Conservation (phyloP, 2,329 filamentous ascomycete genomes). For the Torrubiella hemipterigena region DNA sequence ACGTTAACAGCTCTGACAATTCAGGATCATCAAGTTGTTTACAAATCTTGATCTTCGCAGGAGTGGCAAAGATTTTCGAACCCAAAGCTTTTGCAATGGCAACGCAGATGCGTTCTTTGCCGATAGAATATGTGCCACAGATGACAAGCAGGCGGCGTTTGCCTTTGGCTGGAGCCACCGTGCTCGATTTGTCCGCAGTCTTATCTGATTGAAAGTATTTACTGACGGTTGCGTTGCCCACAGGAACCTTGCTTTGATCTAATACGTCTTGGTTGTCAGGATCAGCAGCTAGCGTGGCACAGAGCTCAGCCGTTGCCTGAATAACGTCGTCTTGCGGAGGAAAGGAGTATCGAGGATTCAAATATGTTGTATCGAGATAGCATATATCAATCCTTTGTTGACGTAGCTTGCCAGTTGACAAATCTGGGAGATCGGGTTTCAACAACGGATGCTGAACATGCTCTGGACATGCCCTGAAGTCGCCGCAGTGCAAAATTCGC, state of each 20-base stretch:
- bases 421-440: conserved; percentile 60
- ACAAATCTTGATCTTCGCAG: conserved; percentile 75
- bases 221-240: conserved; percentile 32
- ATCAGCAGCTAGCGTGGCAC: conserved; percentile 61
- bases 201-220: conserved; percentile 34
- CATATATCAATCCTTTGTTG: conserved; percentile 90
- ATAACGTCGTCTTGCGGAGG: conserved; percentile 84
- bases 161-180: conserved; percentile 14
- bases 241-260: conserved; percentile 28
- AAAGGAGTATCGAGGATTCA: conserved; percentile 92
- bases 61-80: conserved; percentile 80
- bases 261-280: conserved; percentile 36
- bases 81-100: conserved; percentile 78
- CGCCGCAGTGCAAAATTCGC: conserved; percentile 85
- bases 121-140: conserved; percentile 94
- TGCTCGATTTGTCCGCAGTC: conserved; percentile 11
- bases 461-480: conserved; percentile 81
- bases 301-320: conserved; percentile 75
- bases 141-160: conserved; percentile 67
- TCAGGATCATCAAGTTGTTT: conserved; percentile 77
- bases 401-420: conserved; percentile 54
- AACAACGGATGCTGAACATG: conserved; percentile 77
- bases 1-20: conserved; percentile 64
- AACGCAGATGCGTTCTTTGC: conserved; percentile 91
- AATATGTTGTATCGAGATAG: conserved; percentile 94